Evolutionary conservation across 441 rosid species (phyloP).

Genomic region (Dalechampia spathulata): DNA sequence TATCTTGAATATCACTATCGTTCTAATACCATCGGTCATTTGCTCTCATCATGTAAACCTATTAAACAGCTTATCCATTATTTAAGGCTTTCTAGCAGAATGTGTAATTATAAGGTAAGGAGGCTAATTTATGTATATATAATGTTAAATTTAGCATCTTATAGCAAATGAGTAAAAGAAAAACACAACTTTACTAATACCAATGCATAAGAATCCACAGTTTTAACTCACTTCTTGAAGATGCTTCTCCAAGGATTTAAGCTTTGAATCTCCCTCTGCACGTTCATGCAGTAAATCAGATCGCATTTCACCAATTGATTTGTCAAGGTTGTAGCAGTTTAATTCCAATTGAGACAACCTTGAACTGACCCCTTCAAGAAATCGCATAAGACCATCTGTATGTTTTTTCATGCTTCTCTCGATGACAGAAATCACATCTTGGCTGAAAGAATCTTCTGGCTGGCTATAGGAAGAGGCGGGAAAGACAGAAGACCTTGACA

Average conservation of each 20-base stretch:
- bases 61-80: background rate
- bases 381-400: conserved; percentile 63
- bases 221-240: conserved; percentile 68
- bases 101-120: background rate
- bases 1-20: too few species aligned
- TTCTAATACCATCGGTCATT: background rate
- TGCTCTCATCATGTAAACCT: background rate
- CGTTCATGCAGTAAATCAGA: conserved; percentile 59
- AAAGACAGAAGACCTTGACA: conserved; percentile 53
- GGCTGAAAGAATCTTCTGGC: conserved; percentile 66
- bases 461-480: conserved; percentile 54
- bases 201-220: background rate
- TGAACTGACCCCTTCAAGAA: conserved; percentile 92
- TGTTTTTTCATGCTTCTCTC: conserved; percentile 80
- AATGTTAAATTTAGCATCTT: background rate
- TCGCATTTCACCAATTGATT: conserved; percentile 86
- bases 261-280: conserved; percentile 70
- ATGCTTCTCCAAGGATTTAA: conserved; percentile 81
- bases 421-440: conserved; percentile 47
- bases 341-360: conserved; percentile 82
- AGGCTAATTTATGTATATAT: too few species aligned
- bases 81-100: background rate
- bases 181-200: background rate
- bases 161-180: background rate
- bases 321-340: conserved; percentile 87